Evolutionary conservation across 176 grass and related monocot species (phyloP), one percentile per base, ranked within the genome.

Genomic region (Oryza nivara): DNA sequence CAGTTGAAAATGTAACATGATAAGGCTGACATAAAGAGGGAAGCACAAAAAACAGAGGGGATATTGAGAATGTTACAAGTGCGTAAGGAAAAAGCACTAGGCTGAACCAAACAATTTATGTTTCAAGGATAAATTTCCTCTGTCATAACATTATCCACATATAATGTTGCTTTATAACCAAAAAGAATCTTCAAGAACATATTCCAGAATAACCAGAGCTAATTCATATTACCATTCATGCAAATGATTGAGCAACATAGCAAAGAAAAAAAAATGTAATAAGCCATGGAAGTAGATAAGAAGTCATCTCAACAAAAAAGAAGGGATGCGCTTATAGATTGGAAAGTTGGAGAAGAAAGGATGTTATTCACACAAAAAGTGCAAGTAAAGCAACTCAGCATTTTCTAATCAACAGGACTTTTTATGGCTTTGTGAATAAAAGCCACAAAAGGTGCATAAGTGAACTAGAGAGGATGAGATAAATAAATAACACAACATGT

Each of bases 401-500:
- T 20, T 58, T 58, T 58, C 17, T 20, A 58, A 58, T 20, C 52
- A 76, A 47, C 11, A 81, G 25, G 2, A 69, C 65, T 14, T 6
- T 6, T 47, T 80, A 64, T 9, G 10, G 11, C 32, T 51, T 63
- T 63, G 58, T 63, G 9, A 9, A 23, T 63, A 23, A 63, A 63
- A 63, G 6, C 58, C 58, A 63, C n/a, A 63, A 63, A 23, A 11
- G 11, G 65, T 51, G 44, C 40, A 3, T 10, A 15, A 17, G 6
- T 2, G 1, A 23, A 20, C 8, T 84, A 16, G 51, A 85, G 67
- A 69, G n/a, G 54, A 75, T 79, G 38, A 60, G 71, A 67, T 38
- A 72, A 84, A 79, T 43, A 72, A 65, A 30, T 38, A 77, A 78
- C 34, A 67, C n/a, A 77, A 67, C 49, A 35, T 48, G 87, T 78